Evolutionary conservation across 345 rosid species (phyloP), one percentile per base, ranked within the genome.

Genomic region (Gossypium turneri): DNA sequence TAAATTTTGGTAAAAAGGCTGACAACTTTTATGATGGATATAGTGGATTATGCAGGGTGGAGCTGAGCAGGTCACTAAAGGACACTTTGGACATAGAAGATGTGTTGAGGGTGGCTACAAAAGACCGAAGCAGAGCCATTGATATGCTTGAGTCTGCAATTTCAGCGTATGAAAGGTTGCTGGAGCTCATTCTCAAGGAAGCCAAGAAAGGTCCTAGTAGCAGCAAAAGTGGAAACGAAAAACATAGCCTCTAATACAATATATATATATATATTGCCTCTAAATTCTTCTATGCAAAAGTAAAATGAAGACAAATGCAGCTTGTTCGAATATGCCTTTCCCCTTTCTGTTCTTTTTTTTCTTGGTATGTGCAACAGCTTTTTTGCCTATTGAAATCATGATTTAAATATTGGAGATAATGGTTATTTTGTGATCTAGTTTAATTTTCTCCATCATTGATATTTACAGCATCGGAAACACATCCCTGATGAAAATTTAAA

Each of bases 151-250:
- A 85, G 73, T 75, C 84, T 59, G 84, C 86, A 48, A 80, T 85
- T 66, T 80, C 67, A 5, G 72, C 77, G 69, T 82, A 87, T 22
- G 83, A 80, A 74, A 83, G 65, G 58, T 78, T 83, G 0, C 25
- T 83, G 60, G 82, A 79, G 15, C 82, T 85, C 53, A 80, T 85
- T 70, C 84, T 87, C 16, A 82, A 73, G 76, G 85, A 85, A 78
- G 83, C 84, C 15, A 78, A 38, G 50, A 60, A 56, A 76, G 69
- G 84, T 52, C 5, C 68, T 4, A 73, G 57, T 17, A 73, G 15
- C 12, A 79, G 29, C 47, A 20, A 17, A 5, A 53, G 5, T 51
- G 29, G 41, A 22, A 61, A 17, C 2, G 19, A 69, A 25, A 71
- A 45, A 41, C 65, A 60, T 53, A 17, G 41, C 12, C 24, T 38